Percentiles rank a stretch among this genome's conserved stretches.
These are phyloP conservation scores for Thraustotheca clavata DNA, from an alignment of 352 stramenopile species.

Conservation along the genomic window DNA sequence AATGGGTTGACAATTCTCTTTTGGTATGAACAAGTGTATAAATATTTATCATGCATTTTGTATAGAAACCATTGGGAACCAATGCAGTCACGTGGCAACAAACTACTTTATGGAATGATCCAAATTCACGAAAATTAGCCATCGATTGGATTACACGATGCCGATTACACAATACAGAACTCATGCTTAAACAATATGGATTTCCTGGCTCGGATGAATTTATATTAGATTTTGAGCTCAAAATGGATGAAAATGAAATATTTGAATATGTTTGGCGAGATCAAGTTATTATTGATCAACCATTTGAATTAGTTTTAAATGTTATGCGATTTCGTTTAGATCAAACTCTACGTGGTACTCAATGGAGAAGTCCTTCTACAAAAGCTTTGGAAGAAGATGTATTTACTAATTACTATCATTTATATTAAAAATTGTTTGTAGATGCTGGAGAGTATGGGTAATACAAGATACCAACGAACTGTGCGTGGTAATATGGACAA, in stretches of 20 bases:
- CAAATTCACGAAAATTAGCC: neutral
- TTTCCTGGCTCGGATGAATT: neutral
- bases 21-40: neutral
- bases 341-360: neutral
- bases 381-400: neutral
- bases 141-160: neutral
- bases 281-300: neutral
- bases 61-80: neutral
- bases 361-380: neutral
- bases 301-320: neutral
- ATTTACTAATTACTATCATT: neutral
- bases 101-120: neutral
- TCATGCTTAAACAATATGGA: neutral
- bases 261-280: slow-evolving; percentile 3
- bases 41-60: neutral
- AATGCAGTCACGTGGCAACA: neutral
- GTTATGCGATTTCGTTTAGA: neutral
- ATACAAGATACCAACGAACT: slow-evolving; percentile 8
- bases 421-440: neutral
- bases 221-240: slow-evolving; percentile 3
- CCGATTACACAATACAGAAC: neutral
- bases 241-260: neutral
- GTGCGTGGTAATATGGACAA: neutral
- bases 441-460: slow-evolving; percentile 3
- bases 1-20: neutral